Evolutionary conservation across 148 eudicot species (phyloP), one percentile per base, ranked within the genome.

Genomic region (Mesembryanthemum crystallinum): DNA sequence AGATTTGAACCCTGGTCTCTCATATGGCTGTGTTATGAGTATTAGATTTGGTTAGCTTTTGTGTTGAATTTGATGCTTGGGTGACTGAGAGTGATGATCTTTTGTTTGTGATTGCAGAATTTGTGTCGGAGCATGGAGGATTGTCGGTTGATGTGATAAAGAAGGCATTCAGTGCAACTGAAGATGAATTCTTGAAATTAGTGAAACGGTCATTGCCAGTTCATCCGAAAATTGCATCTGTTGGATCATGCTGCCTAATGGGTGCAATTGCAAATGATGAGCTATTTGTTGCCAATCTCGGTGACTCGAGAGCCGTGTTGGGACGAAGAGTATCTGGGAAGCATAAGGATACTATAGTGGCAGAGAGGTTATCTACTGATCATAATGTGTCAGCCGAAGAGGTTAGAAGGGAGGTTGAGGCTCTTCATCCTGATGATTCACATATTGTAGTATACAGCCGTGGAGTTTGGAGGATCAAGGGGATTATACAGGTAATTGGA

Each of bases 381-480:
- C 91, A 90, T 80, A 90, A 90, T 75, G 94, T 89, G 29, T 73
- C 82, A 5, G 58, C 54, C 20, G 87, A 83, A 73, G 88, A 85
- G 61, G 87, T 88, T 70, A 86, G 94, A 78, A 81, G 79, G 64
- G 91, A 90, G 85, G 85, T 90, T 32, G 77, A 76, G 73, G 81
- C 86, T 45, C 86, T 83, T 78, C 89, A 90, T 76, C 94, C 91
- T 14, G 91, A 86, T 73, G 94, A 88, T 64, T 52, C 86, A 0
- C 77, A 80, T 49, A 76, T 88, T 43, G 89, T 88, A 20, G 86
- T 85, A 20, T 69, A 82, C 37, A 79, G 64, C 32, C 84, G 85
- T 32, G 89, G 88, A 17, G 88, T 82, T 69, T 90, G 94, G 94
- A 89, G 89, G 71, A 82, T 90, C 29, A 90, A 88, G 78, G 90